Evolutionary conservation across 106 monocot genomes (phyloP).

Genomic region (Vanilla planifolia): DNA sequence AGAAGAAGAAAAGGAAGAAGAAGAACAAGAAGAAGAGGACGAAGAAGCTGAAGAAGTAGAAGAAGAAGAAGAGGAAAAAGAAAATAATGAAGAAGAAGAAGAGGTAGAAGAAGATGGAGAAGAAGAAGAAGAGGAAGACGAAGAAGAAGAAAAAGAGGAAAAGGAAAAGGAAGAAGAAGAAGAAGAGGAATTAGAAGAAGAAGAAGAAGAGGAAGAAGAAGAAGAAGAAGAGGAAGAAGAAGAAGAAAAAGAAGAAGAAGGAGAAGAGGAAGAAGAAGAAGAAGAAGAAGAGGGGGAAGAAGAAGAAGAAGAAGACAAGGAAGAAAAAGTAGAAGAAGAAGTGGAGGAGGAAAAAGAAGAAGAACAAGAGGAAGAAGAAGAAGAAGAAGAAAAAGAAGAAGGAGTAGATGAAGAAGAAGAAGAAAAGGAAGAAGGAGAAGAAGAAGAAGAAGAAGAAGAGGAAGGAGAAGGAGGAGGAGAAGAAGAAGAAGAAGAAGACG

Average conservation of each 20-base stretch:
- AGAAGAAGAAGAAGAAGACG: too few relatives aligned
- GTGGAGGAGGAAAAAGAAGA: neutral
- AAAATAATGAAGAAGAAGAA: too few relatives aligned
- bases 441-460: neutral
- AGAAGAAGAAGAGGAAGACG: too few relatives aligned
- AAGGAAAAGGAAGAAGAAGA: neutral
- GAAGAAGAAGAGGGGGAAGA: neutral
- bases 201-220: neutral
- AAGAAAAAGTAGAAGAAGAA: neutral
- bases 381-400: too few relatives aligned
- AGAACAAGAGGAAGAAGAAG: too few relatives aligned
- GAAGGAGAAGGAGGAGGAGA: neutral
- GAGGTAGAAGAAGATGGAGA: too few relatives aligned
- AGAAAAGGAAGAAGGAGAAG: neutral
- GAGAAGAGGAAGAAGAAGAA: neutral
- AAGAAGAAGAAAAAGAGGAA: neutral
- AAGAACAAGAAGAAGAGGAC: neutral
- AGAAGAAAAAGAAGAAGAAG: neutral
- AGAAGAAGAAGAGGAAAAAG: too few relatives aligned
- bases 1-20: neutral
- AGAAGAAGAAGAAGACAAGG: neutral
- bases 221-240: neutral
- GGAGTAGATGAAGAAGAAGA: too few relatives aligned
- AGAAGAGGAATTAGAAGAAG: too few relatives aligned
- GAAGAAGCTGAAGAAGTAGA: too few relatives aligned